Base-by-base conservation (phyloP, 2,329 filamentous ascomycete genomes). In the Stagonosporopsis cucurbitacearum region DNA sequence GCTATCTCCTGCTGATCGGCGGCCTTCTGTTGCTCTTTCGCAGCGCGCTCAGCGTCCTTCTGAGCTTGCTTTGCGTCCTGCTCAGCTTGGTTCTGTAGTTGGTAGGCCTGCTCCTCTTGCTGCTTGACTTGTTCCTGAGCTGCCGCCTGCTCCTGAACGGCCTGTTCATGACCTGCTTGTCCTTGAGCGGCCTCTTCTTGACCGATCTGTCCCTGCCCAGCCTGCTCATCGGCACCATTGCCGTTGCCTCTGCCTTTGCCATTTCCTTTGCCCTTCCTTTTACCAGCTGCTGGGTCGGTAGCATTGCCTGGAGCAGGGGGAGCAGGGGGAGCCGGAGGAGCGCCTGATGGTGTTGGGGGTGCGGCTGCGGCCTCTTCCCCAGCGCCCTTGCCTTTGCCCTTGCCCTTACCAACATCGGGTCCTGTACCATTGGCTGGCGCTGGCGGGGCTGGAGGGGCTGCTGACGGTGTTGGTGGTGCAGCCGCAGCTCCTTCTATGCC, bases 311-410 rank as follows among this genome's bases (percentile, higher is more conserved):
- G n/a, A 8, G 32, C 33, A 2, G 39, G 20, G 39, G n/a, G 9
- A 9, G 15, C 40, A n/a, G n/a, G n/a, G n/a, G n/a, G n/a, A n/a
- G n/a, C n/a, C 9, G 23, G 20, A 20, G 20, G 19, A 37, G 43
- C 43, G 36, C 6, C 43, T 36, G 30, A 4, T 37, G 20, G 15
- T 13, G 28, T 28, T 28, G 20, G 15, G 11, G 36, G 15, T 33
- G 15, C 15, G 12, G 39, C 22, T 41, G 11, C 36, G 19, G 43
- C 53, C 20, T 50, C 41, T 4, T 50, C 62, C 5, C 33, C 53
- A 4, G 60, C 58, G 12, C 50, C 55, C 11, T 64, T 58, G 9
- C 53, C 62, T 15, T 61, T 58, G 15, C 51, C 54, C 20, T 57
- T 58, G 23, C 48, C 59, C 6, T 59, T 55, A 8, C 35, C 35